Evolutionary conservation across 805 yeast species (phyloP).

Genomic region (Pichia cabralensis): DNA sequence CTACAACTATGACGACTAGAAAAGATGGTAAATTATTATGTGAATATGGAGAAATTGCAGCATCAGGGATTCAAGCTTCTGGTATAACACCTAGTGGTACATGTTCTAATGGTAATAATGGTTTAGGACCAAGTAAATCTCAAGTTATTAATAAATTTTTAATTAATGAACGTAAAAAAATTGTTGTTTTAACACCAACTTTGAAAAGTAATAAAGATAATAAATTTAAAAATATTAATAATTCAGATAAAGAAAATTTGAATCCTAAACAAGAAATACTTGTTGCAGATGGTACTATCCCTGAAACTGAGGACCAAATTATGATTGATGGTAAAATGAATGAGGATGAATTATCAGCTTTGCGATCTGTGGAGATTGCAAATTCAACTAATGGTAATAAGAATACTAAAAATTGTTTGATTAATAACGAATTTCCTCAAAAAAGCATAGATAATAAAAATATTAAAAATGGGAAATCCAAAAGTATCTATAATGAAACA

Average conservation of each 20-base stretch:
- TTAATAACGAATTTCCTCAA: too few species aligned
- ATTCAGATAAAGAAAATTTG: background rate
- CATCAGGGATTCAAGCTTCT: conserved; percentile 40
- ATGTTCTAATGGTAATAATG: conserved; percentile 31
- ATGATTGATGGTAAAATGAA: background rate
- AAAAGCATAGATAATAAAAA: background rate
- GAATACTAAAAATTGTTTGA: too few species aligned
- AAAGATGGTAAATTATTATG: conserved; percentile 19
- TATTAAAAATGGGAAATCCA: background rate
- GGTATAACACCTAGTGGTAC: conserved; percentile 15
- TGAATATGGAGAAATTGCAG: conserved; percentile 47
- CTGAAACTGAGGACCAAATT: background rate
- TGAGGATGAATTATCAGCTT: conserved; percentile 8
- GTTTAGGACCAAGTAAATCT: conserved; percentile 51
- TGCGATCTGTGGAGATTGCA: conserved; percentile 10
- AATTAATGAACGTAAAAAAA: conserved; percentile 23
- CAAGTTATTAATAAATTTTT: conserved; percentile 45
- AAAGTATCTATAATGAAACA: too few species aligned
- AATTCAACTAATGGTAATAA: conserved; percentile 3
- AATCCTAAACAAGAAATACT: background rate
- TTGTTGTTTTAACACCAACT: conserved; percentile 6
- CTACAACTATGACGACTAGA: background rate
- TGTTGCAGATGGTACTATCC: background rate
- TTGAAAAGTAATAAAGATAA: background rate
- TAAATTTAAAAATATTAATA: background rate